Percentiles rank a stretch among this genome's conserved stretches.
Evolutionary conservation across 2,329 filamentous ascomycete genomes (phyloP).

Genomic region (Penicillium sp.): DNA sequence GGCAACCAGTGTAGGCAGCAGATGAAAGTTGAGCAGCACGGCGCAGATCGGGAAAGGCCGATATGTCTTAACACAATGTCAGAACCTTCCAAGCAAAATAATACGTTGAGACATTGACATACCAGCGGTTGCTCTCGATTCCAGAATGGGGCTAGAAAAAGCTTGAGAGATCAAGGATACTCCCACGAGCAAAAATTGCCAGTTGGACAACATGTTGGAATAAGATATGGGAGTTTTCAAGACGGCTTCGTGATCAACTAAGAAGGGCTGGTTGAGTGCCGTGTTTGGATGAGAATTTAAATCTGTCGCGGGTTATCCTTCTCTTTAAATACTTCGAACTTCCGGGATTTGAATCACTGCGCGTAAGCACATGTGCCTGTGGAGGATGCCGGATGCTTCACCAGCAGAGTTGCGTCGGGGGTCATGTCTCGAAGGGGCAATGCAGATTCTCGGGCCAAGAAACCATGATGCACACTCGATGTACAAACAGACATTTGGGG

Average conservation of each 20-base stretch:
- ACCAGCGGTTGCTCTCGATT: slow-evolving; percentile 16
- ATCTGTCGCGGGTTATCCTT: background rate
- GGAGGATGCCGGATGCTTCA: background rate
- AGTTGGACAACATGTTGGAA: slow-evolving; percentile 12
- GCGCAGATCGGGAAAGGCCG: slow-evolving; percentile 22
- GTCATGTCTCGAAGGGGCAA: background rate
- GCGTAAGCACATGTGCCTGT: background rate
- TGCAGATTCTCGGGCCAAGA: background rate
- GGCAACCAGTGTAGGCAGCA: slow-evolving; percentile 31
- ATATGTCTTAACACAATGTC: slow-evolving; percentile 12
- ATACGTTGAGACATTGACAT: background rate
- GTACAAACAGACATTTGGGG: slow-evolving; percentile 1
- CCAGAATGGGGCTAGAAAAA: slow-evolving; percentile 11
- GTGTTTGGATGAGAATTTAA: background rate
- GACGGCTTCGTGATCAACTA: background rate
- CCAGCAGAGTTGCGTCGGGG: background rate
- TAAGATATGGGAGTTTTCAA: background rate
- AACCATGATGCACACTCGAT: background rate
- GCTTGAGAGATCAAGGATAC: slow-evolving; percentile 12
- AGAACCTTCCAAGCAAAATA: background rate
- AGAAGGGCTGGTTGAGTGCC: background rate
- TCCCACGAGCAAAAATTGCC: slow-evolving; percentile 2
- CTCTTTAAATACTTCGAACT: slow-evolving; percentile 1
- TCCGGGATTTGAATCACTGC: background rate
- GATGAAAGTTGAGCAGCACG: slow-evolving; percentile 33